phyloP scores from a whole-genome alignment of 1,284 basidiomycete species.

The Rhodotorula glutinis region DNA sequence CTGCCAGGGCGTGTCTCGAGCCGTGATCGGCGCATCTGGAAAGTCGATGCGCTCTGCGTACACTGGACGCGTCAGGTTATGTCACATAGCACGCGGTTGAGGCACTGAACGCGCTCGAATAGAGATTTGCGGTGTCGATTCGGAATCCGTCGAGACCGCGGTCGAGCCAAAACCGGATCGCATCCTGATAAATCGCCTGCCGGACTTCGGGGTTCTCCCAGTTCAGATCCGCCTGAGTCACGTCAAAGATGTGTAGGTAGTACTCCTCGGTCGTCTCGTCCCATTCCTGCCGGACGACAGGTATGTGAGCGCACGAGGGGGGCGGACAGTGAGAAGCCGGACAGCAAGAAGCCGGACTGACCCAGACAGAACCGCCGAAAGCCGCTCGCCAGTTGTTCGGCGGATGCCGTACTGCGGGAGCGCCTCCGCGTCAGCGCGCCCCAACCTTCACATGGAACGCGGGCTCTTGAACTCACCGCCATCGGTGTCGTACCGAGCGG shows the following conservation, averaged over 20 bases:
- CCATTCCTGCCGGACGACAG: constrained; percentile 50
- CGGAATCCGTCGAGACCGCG: constrained; percentile 72
- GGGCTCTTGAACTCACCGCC: constrained; percentile 45
- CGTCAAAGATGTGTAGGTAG: constrained; percentile 63
- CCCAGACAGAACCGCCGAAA: constrained; percentile 71
- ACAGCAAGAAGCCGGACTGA: too few species aligned
- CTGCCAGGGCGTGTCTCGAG: constrained; percentile 14
- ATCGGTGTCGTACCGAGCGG: constrained; percentile 32
- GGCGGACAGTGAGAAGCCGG: too few species aligned
- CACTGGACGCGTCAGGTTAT: too few species aligned
- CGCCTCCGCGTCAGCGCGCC: not conserved
- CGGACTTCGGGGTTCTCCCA: constrained; percentile 68
- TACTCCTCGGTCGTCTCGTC: constrained; percentile 62
- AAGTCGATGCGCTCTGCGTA: constrained; percentile 33
- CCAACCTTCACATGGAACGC: not conserved
- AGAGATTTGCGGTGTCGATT: constrained; percentile 28
- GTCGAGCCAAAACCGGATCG: constrained; percentile 71
- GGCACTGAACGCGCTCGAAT: not conserved
- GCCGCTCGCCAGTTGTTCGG: constrained; percentile 71
- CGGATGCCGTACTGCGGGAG: constrained; percentile 47
- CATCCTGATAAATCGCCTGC: constrained; percentile 55
- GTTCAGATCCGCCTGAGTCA: constrained; percentile 73
- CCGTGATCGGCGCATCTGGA: constrained; percentile 45
- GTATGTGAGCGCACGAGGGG: too few species aligned
- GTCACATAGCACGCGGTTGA: too few species aligned